Conservation (phyloP, 2,329 filamentous ascomycete species). For the Ophidiomyces ophidiicola region DNA sequence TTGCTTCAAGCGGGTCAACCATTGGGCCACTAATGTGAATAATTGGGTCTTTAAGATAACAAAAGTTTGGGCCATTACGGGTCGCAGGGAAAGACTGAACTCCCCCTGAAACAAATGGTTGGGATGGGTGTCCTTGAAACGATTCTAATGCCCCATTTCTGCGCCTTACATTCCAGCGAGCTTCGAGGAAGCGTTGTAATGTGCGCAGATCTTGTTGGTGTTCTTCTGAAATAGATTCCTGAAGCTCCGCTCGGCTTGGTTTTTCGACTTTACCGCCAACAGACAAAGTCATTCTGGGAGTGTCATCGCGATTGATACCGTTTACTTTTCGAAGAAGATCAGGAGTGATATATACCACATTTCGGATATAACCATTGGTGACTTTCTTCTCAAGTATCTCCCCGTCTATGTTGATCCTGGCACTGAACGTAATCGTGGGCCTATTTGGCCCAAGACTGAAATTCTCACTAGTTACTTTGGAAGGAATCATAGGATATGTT, state of each 20-base stretch:
- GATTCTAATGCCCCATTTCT: conserved; percentile 32
- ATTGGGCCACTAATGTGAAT: conserved; percentile 26
- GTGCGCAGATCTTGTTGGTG: conserved; percentile 27
- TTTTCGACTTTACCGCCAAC: conserved; percentile 24
- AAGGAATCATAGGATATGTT: conserved; percentile 46
- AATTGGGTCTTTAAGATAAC: conserved; percentile 32
- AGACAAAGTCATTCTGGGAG: conserved; percentile 18
- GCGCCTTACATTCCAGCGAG: conserved; percentile 26
- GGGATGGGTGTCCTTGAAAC: conserved; percentile 13
- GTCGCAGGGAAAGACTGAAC: conserved; percentile 22
- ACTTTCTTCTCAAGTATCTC: conserved; percentile 44
- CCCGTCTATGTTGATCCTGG: conserved; percentile 41
- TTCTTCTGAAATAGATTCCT: conserved; percentile 23
- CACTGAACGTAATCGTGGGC: conserved; percentile 51
- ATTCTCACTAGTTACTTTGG: conserved; percentile 35
- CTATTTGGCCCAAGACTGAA: conserved; percentile 44
- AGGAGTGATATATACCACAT: conserved; percentile 44
- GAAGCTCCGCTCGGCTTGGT: conserved; percentile 18
- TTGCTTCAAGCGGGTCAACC: conserved; percentile 27
- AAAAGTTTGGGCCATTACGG: conserved; percentile 15
- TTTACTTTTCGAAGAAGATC: conserved; percentile 30
- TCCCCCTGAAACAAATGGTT: conserved; percentile 20
- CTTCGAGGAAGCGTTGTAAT: conserved; percentile 30
- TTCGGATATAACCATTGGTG: conserved; percentile 41
- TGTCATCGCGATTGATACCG: conserved; percentile 18